Percentiles rank a stretch among this genome's conserved stretches.
These are phyloP conservation scores for Smittium culicis DNA, from an alignment of 371 early-diverging fungal species.

Conservation along the genomic window DNA sequence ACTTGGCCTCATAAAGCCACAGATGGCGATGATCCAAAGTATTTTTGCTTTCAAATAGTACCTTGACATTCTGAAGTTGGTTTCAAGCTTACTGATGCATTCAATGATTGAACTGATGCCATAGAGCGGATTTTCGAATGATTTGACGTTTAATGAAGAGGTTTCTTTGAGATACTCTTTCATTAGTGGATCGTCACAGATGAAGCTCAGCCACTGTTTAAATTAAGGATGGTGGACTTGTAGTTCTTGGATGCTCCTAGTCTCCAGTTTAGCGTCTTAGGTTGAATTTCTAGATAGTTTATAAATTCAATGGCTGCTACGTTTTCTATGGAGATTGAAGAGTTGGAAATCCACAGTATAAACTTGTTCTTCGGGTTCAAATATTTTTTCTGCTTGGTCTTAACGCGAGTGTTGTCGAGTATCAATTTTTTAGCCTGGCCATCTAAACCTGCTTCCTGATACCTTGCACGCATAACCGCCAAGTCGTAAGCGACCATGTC, in stretches of 20 bases:
- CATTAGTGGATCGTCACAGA: neutral
- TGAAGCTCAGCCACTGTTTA: neutral
- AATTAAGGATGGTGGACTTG: neutral
- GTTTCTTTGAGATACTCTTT: neutral
- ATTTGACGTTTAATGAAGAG: neutral
- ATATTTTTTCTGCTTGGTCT: neutral
- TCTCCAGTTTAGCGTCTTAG: neutral
- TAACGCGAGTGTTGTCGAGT: neutral
- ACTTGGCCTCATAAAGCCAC: constrained; percentile 4
- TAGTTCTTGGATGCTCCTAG: neutral
- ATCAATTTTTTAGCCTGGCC: neutral
- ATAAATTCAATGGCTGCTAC: neutral
- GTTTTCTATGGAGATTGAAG: neutral
- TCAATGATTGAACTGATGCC: neutral
- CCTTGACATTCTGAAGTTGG: neutral
- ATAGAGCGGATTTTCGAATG: neutral
- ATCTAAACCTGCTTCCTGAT: neutral
- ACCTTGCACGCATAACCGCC: neutral
- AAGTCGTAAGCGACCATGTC: neutral
- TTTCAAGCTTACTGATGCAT: neutral
- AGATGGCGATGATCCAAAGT: neutral
- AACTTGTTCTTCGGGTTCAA: neutral
- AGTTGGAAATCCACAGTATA: neutral
- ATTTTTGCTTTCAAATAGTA: neutral
- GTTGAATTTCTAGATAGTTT: neutral